Evolutionary conservation across 441 rosid species (phyloP), one percentile per base, ranked within the genome.

Genomic region (Populus tomentosa): DNA sequence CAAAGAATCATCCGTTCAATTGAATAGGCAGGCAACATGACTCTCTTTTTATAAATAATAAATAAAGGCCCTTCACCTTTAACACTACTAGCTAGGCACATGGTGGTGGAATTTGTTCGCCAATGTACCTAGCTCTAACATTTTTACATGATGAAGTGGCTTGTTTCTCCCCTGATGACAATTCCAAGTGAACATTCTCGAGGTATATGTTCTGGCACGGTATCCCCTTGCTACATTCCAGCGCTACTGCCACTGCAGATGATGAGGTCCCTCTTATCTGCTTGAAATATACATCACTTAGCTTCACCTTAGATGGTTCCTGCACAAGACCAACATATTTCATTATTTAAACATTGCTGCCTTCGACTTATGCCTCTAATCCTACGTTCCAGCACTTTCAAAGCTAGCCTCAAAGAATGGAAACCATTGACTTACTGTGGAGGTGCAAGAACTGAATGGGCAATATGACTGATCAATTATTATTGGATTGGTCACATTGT

Each of bases 401-500:
- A n/a, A 20, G 23, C 20, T 46, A 18, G 18, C 59, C n/a, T 16
- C n/a, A 18, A 18, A 50, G 6, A n/a, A 59, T 8, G 24, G 63
- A 20, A n/a, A 3, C 9, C 23, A 14, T 40, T 21, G 38, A 74
- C 77, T 84, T 76, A 76, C 87, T 73, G 68, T 78, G 33, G 78
- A 36, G 11, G 74, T 66, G 80, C 89, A 87, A 11, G 81, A 83
- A n/a, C 82, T 69, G 59, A 79, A 69, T 10, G 86, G 90, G 68
- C 87, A 87, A 65, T 85, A 87, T 23, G 85, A 59, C 61, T 86
- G 89, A 56, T 84, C 89, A 1, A 87, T 82, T 50, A 84, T 77
- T 66, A 85, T 84, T 2, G 85, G 89, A 26, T 75, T 62, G 14
- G 18, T 78, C 24, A 84, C 90, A 2, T 46, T 46, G 20, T 46